Percentiles rank a stretch among this genome's conserved stretches.
These are phyloP conservation scores for Diatrype stigma DNA, from an alignment of 2,329 filamentous ascomycete species.

Conservation along the genomic window DNA sequence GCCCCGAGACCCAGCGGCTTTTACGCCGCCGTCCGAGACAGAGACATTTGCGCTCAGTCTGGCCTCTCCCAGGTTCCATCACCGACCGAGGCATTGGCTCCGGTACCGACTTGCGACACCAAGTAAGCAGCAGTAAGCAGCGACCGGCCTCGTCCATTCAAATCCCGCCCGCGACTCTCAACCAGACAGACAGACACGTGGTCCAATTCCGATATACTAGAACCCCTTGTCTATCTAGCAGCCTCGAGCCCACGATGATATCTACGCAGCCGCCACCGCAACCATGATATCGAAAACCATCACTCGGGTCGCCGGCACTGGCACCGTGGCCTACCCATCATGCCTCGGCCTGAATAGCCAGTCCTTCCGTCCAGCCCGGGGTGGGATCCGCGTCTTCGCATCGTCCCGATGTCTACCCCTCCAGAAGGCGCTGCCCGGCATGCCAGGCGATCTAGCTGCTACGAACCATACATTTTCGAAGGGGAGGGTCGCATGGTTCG, in stretches of 20 bases:
- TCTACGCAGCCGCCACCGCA: constrained; percentile 2
- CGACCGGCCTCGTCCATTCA: too few relatives aligned
- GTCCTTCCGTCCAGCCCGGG: constrained; percentile 5
- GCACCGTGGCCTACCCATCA: constrained; percentile 13
- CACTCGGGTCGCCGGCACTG: constrained; percentile 10
- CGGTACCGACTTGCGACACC: too few relatives aligned
- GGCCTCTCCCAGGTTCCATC: too few relatives aligned
- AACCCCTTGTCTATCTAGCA: neutral
- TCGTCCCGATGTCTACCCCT: constrained; percentile 17
- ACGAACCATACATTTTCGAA: constrained; percentile 6
- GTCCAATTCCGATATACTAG: neutral
- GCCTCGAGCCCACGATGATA: constrained; percentile 14
- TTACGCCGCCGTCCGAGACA: too few relatives aligned
- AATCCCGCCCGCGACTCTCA: too few relatives aligned
- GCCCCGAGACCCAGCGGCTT: too few relatives aligned
- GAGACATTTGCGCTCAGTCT: too few relatives aligned
- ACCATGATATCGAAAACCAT: constrained; percentile 23
- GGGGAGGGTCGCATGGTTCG: constrained; percentile 9
- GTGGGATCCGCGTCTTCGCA: constrained; percentile 14
- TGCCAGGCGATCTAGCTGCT: constrained; percentile 1
- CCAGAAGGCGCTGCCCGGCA: constrained; percentile 8
- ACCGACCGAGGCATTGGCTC: too few relatives aligned
- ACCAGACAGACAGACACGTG: neutral
- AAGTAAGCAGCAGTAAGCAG: too few relatives aligned
- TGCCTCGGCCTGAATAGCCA: constrained; percentile 15